These are phyloP conservation scores for Fusarium bulbicola DNA, from an alignment of 2,329 filamentous ascomycete species.

Conservation along the genomic window DNA sequence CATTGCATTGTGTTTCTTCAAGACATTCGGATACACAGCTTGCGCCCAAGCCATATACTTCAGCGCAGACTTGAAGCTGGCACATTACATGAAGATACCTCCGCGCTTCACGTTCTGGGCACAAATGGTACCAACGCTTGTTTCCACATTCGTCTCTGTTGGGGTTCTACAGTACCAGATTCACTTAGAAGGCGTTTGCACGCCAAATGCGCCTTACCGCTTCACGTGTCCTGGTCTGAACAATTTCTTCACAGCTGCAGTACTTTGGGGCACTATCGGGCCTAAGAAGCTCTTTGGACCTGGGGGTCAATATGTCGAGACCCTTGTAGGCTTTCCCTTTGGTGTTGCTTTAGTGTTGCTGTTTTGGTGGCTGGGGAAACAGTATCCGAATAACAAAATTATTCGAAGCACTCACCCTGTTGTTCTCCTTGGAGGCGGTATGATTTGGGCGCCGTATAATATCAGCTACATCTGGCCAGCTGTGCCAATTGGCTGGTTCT, in stretches of 20 bases:
- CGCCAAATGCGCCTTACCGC: slow-evolving; percentile 46
- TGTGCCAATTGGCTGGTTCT: slow-evolving; percentile 57
- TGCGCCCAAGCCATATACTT: slow-evolving; percentile 50
- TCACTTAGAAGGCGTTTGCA: slow-evolving; percentile 50
- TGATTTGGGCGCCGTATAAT: slow-evolving; percentile 57
- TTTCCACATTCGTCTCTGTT: slow-evolving; percentile 47
- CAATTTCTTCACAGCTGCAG: slow-evolving; percentile 52
- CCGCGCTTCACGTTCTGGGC: slow-evolving; percentile 49
- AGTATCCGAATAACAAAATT: slow-evolving; percentile 44
- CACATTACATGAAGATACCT: slow-evolving; percentile 57
- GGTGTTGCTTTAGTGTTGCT: slow-evolving; percentile 49
- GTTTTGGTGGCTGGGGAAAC: slow-evolving; percentile 49
- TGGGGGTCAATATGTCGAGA: slow-evolving; percentile 48
- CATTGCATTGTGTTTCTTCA: slow-evolving; percentile 59
- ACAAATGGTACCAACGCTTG: slow-evolving; percentile 48
- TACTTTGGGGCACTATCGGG: slow-evolving; percentile 54
- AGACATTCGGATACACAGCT: slow-evolving; percentile 51
- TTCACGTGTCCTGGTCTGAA: slow-evolving; percentile 52
- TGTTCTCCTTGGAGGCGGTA: slow-evolving; percentile 51
- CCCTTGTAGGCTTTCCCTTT: slow-evolving; percentile 51
- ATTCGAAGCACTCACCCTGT: slow-evolving; percentile 55
- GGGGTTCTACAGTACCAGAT: slow-evolving; percentile 52
- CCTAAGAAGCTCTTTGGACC: slow-evolving; percentile 50
- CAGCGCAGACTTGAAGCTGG: slow-evolving; percentile 48
- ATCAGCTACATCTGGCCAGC: slow-evolving; percentile 56